These are phyloP conservation scores for Wickerhamomyces mucosus DNA, from an alignment of 805 yeast genomes.

Conservation along the genomic window DNA sequence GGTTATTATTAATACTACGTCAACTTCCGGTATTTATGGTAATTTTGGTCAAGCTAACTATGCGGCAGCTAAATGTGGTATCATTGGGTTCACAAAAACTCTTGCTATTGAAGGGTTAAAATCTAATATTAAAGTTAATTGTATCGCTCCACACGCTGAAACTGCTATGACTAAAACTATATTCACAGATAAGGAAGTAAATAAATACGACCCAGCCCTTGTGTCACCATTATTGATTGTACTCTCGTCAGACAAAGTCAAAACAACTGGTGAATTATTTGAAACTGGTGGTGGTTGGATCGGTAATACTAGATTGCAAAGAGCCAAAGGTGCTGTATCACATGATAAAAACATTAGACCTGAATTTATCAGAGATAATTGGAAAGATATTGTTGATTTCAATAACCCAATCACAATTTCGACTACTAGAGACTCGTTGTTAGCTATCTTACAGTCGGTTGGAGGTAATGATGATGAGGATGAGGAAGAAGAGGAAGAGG, in stretches of 20 bases:
- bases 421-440: constrained; percentile 66
- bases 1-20: constrained; percentile 77
- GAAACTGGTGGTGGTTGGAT: constrained; percentile 98
- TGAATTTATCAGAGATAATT: constrained; percentile 62
- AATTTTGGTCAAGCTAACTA: constrained; percentile 97
- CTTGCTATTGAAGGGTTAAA: constrained; percentile 87
- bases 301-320: constrained; percentile 91
- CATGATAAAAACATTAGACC: constrained; percentile 36
- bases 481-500: constrained; percentile 27
- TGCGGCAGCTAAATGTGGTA: constrained; percentile 86
- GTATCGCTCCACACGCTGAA: constrained; percentile 95
- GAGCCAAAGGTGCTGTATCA: constrained; percentile 76
- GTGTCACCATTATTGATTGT: constrained; percentile 86
- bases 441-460: constrained; percentile 65
- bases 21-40: constrained; percentile 96
- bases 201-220: constrained; percentile 75
- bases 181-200: constrained; percentile 69
- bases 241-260: constrained; percentile 63
- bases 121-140: constrained; percentile 63
- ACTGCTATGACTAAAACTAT: constrained; percentile 94
- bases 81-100: constrained; percentile 77
- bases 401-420: constrained; percentile 40
- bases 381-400: constrained; percentile 63
- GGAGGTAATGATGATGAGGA: constrained; percentile 30
- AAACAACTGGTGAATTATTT: constrained; percentile 68